phyloP scores from a whole-genome alignment of 805 yeast genomes.

The Kurtzmaniella cleridarum region DNA sequence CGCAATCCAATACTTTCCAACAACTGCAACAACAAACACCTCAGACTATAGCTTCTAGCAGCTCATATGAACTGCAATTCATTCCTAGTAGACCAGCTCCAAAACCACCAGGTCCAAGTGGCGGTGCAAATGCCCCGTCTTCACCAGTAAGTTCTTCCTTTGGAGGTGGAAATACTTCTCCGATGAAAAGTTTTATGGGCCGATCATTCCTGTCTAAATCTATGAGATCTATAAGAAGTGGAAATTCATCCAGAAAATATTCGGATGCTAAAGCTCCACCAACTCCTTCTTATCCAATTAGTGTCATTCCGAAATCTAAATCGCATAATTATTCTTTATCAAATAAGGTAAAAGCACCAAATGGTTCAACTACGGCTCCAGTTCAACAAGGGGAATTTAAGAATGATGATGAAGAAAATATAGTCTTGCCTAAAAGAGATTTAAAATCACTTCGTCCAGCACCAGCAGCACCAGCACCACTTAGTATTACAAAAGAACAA shows the following conservation, averaged over 20 bases:
- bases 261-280: constrained; percentile 11
- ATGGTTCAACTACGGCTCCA: constrained; percentile 36
- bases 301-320: constrained; percentile 35
- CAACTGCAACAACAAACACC: constrained; percentile 10
- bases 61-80: constrained; percentile 35
- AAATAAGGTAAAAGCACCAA: constrained; percentile 15
- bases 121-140: background rate
- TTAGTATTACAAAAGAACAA: background rate
- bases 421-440: constrained; percentile 20
- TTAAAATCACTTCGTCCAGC: constrained; percentile 34
- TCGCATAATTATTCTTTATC: constrained; percentile 36
- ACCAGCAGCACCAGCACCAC: constrained; percentile 35
- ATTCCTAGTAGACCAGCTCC: constrained; percentile 70
- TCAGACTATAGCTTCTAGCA: constrained; percentile 22
- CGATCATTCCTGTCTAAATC: constrained; percentile 37
- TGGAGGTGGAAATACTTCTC: background rate
- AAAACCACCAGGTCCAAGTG: constrained; percentile 39
- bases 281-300: constrained; percentile 9
- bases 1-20: constrained; percentile 1
- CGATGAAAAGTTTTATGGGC: constrained; percentile 8
- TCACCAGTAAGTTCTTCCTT: constrained; percentile 1
- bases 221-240: constrained; percentile 22
- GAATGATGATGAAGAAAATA: constrained; percentile 6
- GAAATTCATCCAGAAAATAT: constrained; percentile 14
- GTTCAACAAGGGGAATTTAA: constrained; percentile 17